Conservation (phyloP, 345 rosid genomes). For the rapeseed (Brassica napus) region DNA sequence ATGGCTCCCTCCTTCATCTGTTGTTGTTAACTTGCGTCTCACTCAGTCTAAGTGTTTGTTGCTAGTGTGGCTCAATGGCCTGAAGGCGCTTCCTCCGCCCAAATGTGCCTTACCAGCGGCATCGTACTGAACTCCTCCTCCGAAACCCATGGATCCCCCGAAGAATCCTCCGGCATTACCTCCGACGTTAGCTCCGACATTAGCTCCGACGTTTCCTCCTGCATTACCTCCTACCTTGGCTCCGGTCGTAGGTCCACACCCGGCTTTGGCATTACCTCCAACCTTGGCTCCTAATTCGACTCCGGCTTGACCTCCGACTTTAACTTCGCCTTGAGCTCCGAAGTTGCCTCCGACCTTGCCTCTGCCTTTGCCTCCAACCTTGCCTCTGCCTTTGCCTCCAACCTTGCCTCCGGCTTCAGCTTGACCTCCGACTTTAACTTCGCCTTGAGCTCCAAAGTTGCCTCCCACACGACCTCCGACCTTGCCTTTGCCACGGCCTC, state of each 20-base stretch:
- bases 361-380: neutral
- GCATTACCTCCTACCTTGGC: no score
- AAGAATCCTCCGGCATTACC: neutral
- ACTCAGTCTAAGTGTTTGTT: conserved; percentile 15
- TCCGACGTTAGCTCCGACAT: no score
- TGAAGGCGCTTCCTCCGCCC: conserved; percentile 10
- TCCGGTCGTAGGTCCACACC: no score
- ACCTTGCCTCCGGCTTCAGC: no score
- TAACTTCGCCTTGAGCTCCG: no score
- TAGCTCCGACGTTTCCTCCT: no score
- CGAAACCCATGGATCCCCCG: neutral
- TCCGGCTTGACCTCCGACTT: no score
- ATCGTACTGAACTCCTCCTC: conserved; percentile 11
- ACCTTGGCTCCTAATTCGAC: no score
- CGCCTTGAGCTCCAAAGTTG: neutral
- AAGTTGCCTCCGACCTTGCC: neutral
- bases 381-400: neutral
- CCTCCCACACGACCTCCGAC: neutral
- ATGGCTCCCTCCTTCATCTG: conserved; percentile 39
- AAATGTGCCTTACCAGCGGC: conserved; percentile 9
- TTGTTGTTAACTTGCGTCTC: conserved; percentile 21
- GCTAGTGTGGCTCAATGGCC: conserved; percentile 3
- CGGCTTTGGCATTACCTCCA: no score
- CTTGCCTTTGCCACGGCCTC: neutral
- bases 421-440: no score